Base-by-base conservation (phyloP, 225 moss, liverwort and hornwort species). In the Lunularia cruciata region DNA sequence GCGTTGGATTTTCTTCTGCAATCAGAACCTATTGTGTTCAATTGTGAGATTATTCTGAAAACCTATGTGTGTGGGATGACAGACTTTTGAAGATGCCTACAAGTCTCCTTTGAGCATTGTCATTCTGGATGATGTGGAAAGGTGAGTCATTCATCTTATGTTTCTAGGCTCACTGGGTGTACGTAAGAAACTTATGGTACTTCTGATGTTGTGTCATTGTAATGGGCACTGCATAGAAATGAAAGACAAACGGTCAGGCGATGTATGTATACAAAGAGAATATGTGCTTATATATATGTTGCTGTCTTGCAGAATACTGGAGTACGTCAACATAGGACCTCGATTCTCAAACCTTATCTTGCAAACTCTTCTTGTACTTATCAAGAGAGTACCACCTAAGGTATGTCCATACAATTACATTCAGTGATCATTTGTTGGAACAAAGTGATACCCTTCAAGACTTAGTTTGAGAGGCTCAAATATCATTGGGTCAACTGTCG, bases 31-130 rank as follows among this genome's bases (percentile, higher is more conserved):
- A n/a, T n/a, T n/a, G n/a, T n/a, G n/a, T n/a, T n/a, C n/a, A n/a
- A n/a, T n/a, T n/a, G n/a, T n/a, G n/a, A n/a, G n/a, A n/a, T n/a
- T n/a, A n/a, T n/a, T n/a, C n/a, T n/a, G n/a, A n/a, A n/a, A n/a
- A n/a, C n/a, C n/a, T n/a, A n/a, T n/a, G n/a, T n/a, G n/a, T n/a
- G n/a, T n/a, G n/a, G 4, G 18, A 49, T 51, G 8, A 42, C 80
- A 96, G 95, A 90, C 89, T 8, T 98, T 98, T 71, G 96, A 98
- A 71, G 92, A 98, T 83, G 92, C 92, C 36, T 92, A 98, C 57
- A 98, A 92, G 70, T 89, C 96, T 63, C 96, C 96, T 68, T 75
- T 96, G 61, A 96, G 92, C 75, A 89, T 96, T 62, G 90, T 96
- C 79, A 92, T 96, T 65, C 73, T 96, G 18, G 96, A 96, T 78